These are phyloP conservation scores for Capronia coronata DNA, from an alignment of 2,329 filamentous ascomycete species.

Conservation along the genomic window DNA sequence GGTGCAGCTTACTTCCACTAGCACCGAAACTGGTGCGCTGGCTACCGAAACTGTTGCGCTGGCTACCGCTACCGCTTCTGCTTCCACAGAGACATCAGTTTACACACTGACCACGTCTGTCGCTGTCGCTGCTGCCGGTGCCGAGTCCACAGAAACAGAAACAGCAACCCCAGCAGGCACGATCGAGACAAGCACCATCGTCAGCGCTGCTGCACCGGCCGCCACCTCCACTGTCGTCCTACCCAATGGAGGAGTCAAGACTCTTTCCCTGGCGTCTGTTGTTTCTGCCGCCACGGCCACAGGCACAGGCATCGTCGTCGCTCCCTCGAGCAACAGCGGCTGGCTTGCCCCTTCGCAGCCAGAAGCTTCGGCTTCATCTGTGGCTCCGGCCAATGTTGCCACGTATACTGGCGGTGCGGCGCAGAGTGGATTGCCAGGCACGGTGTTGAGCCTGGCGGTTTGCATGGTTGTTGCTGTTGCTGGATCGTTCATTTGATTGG, in stretches of 20 bases:
- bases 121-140: too few relatives aligned
- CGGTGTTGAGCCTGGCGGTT: slow-evolving; percentile 18
- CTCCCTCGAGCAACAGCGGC: background rate
- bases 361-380: background rate
- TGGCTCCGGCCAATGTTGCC: slow-evolving; percentile 6
- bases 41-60: too few relatives aligned
- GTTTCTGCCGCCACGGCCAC: background rate
- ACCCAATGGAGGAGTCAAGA: too few relatives aligned
- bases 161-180: too few relatives aligned
- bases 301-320: background rate
- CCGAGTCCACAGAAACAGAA: too few relatives aligned
- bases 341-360: slow-evolving; percentile 3
- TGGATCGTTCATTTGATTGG: slow-evolving; percentile 22
- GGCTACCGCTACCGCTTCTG: background rate
- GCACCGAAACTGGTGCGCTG: too few relatives aligned
- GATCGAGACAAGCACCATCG: too few relatives aligned
- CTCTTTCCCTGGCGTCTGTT: too few relatives aligned
- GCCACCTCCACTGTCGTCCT: too few relatives aligned
- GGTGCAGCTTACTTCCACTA: background rate
- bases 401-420: slow-evolving; percentile 24
- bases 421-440: slow-evolving; percentile 17
- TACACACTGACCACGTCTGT: too few relatives aligned
- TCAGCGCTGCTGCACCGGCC: too few relatives aligned
- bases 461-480: slow-evolving; percentile 22
- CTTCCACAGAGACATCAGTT: too few relatives aligned